phyloP scores from a whole-genome alignment of 805 yeast species.

The Yarrowia deformans region DNA sequence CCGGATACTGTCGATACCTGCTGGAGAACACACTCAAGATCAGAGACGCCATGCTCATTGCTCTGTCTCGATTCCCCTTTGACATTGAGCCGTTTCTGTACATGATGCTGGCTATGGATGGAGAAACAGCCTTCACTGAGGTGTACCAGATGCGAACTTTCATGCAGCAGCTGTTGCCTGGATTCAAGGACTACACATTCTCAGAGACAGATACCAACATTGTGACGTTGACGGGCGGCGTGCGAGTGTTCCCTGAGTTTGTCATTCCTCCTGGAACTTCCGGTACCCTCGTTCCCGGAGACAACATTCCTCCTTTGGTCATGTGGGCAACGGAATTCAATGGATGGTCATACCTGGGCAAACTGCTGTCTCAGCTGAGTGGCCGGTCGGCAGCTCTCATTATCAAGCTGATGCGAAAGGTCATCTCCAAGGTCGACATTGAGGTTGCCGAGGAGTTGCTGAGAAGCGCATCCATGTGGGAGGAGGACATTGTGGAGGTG shows the following conservation, averaged over 20 bases:
- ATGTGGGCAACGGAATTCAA: slow-evolving; percentile 76
- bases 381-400: slow-evolving; percentile 56
- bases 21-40: slow-evolving; percentile 56
- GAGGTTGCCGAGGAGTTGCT: slow-evolving; percentile 54
- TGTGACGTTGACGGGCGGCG: slow-evolving; percentile 57
- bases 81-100: slow-evolving; percentile 66
- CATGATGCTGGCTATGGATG: slow-evolving; percentile 63
- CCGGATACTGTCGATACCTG: slow-evolving; percentile 57
- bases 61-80: slow-evolving; percentile 78
- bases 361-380: slow-evolving; percentile 57
- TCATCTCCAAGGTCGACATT: slow-evolving; percentile 54
- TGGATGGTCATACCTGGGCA: slow-evolving; percentile 89
- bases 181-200: slow-evolving; percentile 55
- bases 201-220: slow-evolving; percentile 59
- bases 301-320: slow-evolving; percentile 55
- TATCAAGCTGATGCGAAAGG: slow-evolving; percentile 60
- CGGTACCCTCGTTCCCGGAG: slow-evolving; percentile 70
- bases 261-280: slow-evolving; percentile 64
- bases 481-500: slow-evolving; percentile 66
- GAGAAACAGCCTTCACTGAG: slow-evolving; percentile 70
- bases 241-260: slow-evolving; percentile 60
- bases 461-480: slow-evolving; percentile 52
- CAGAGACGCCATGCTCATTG: slow-evolving; percentile 57
- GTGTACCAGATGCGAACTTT: slow-evolving; percentile 66
- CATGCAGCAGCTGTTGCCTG: slow-evolving; percentile 57